Evolutionary conservation across 2,329 filamentous ascomycete genomes (phyloP).

Genomic region (Sporothrix sp.): DNA sequence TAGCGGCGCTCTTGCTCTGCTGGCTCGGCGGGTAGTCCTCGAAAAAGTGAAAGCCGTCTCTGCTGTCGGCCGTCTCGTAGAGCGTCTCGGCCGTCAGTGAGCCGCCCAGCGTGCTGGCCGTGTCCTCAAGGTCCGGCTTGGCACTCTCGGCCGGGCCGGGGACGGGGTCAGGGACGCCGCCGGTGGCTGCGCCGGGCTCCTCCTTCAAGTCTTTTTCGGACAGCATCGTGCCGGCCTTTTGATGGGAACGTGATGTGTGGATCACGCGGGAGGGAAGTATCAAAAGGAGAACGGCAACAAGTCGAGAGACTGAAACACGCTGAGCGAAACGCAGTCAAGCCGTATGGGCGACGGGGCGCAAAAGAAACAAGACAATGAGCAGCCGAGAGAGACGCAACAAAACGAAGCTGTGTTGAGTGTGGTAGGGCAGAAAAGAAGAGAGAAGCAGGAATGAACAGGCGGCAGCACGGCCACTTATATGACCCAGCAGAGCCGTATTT

Average conservation of each 20-base stretch:
- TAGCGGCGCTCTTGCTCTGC: constrained; percentile 33
- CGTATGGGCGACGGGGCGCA: background rate
- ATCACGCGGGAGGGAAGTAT: too few relatives aligned
- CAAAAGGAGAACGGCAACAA: background rate
- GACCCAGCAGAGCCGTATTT: background rate
- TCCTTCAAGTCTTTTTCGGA: constrained; percentile 12
- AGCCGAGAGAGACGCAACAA: too few relatives aligned
- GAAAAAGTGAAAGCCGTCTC: constrained; percentile 19
- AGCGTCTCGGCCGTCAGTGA: constrained; percentile 28
- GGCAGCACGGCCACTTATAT: background rate
- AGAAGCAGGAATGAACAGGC: background rate
- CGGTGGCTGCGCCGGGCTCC: too few relatives aligned
- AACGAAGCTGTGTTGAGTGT: background rate
- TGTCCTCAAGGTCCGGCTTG: constrained; percentile 8
- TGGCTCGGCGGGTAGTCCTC: constrained; percentile 33
- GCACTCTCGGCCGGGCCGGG: background rate
- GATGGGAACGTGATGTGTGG: background rate
- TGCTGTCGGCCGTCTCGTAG: constrained; percentile 29
- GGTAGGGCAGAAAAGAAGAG: background rate
- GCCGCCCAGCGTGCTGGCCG: constrained; percentile 16
- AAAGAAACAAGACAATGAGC: background rate
- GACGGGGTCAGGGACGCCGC: too few relatives aligned
- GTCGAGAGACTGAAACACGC: background rate
- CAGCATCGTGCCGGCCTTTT: background rate
- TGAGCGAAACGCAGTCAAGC: too few relatives aligned